These are phyloP conservation scores for Lentinus tigrinus DNA, from an alignment of 768 basidiomycete species.

Conservation along the genomic window DNA sequence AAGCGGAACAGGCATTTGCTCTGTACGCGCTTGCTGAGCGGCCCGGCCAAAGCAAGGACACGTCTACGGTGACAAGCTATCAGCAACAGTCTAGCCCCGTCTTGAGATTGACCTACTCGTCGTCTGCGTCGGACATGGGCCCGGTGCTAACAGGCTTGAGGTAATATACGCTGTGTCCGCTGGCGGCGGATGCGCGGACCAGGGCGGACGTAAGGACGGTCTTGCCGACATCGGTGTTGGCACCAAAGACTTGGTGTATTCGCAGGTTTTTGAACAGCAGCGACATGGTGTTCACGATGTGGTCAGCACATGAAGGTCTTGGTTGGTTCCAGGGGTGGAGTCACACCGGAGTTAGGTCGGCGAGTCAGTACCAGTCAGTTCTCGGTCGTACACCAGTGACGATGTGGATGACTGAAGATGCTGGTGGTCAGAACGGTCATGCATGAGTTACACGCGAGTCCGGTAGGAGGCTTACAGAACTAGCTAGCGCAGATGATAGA, in stretches of 20 bases:
- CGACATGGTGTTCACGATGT: slow-evolving; percentile 50
- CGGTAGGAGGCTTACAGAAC: no score
- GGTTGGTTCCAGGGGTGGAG: neutral
- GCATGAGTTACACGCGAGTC: no score
- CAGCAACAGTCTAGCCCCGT: neutral
- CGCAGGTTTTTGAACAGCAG: slow-evolving; percentile 83
- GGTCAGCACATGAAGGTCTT: neutral
- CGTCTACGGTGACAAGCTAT: slow-evolving; percentile 47
- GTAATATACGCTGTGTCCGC: slow-evolving; percentile 56
- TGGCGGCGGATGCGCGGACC: slow-evolving; percentile 68
- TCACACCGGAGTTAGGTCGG: no score
- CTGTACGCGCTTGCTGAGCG: slow-evolving; percentile 40
- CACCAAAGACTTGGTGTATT: slow-evolving; percentile 90
- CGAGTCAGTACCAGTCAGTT: no score
- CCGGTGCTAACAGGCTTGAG: slow-evolving; percentile 95
- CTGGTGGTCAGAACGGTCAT: no score
- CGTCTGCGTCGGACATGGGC: slow-evolving; percentile 75
- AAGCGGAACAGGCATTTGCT: slow-evolving; percentile 80
- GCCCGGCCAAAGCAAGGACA: slow-evolving; percentile 52
- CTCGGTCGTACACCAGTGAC: no score
- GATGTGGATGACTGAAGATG: no score
- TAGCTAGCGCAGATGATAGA: no score
- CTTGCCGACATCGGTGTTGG: slow-evolving; percentile 96
- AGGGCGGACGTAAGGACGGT: slow-evolving; percentile 87
- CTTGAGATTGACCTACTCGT: slow-evolving; percentile 50